phyloP scores from a whole-genome alignment of 306 rosid genomes.

The Pueraria montana region DNA sequence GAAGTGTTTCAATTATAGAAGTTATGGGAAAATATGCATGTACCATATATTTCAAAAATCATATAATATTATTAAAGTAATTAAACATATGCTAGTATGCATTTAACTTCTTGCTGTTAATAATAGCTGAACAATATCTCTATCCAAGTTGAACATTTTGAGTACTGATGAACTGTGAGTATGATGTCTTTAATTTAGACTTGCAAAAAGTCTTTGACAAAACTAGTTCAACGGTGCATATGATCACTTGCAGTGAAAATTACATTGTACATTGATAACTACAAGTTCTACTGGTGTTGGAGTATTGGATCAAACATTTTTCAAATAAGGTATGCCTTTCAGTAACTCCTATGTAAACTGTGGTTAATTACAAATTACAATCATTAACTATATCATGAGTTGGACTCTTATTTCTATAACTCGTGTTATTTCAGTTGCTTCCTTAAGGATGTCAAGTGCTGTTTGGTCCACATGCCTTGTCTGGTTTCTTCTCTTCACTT shows the following conservation, averaged over 20 bases:
- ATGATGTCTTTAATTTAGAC: not conserved
- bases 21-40: too few relatives aligned
- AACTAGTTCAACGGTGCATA: not conserved
- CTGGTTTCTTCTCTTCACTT: constrained; percentile 14
- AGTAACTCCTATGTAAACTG: not conserved
- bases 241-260: not conserved
- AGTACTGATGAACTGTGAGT: not conserved
- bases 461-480: not conserved
- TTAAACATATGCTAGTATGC: too few relatives aligned
- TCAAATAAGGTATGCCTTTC: not conserved
- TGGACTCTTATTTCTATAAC: not conserved
- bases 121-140: too few relatives aligned
- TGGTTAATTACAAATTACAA: too few relatives aligned
- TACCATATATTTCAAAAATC: too few relatives aligned
- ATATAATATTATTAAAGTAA: too few relatives aligned
- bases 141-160: not conserved
- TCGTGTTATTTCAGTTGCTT: not conserved
- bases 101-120: too few relatives aligned
- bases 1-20: too few relatives aligned
- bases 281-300: not conserved
- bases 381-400: not conserved
- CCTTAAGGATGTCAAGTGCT: not conserved
- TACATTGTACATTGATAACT: not conserved
- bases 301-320: not conserved
- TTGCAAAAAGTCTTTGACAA: not conserved